Conservation (phyloP, 345 rosid genomes). For the Cardamine occulta region DNA sequence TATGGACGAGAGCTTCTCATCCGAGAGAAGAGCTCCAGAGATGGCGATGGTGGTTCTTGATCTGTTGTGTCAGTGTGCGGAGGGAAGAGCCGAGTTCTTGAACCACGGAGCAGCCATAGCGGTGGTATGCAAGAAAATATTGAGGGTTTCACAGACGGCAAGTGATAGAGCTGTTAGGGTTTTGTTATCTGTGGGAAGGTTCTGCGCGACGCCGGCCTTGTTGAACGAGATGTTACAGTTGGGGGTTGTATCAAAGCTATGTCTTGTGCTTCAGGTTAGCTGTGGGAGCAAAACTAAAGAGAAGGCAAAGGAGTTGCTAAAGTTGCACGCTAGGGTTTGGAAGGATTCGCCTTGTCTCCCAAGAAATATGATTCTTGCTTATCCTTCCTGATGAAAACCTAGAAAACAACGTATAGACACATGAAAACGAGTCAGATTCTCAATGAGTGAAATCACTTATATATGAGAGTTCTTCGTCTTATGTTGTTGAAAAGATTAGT, state of each 20-base stretch:
- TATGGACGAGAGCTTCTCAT: slow-evolving; percentile 54
- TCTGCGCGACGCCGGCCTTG: slow-evolving; percentile 55
- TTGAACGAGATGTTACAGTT: slow-evolving; percentile 73
- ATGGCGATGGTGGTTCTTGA: slow-evolving; percentile 60
- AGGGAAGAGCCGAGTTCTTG: slow-evolving; percentile 76
- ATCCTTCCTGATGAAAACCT: slow-evolving; percentile 46
- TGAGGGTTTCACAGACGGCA: slow-evolving; percentile 65
- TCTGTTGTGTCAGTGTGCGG: slow-evolving; percentile 66
- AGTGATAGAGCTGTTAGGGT: slow-evolving; percentile 71
- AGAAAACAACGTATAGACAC: slow-evolving; percentile 14
- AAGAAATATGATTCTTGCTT: slow-evolving; percentile 43
- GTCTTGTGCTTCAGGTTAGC: slow-evolving; percentile 65
- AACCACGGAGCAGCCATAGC: slow-evolving; percentile 72
- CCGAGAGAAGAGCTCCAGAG: slow-evolving; percentile 55
- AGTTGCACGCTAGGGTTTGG: slow-evolving; percentile 71
- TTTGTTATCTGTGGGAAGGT: slow-evolving; percentile 61
- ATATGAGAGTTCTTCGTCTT: slow-evolving; percentile 25
- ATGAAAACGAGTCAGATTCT: slow-evolving; percentile 20
- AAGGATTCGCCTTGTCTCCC: slow-evolving; percentile 66
- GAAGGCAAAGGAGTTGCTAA: slow-evolving; percentile 66
- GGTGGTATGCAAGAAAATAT: slow-evolving; percentile 73
- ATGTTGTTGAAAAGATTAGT: slow-evolving; percentile 13
- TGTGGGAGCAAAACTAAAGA: slow-evolving; percentile 54
- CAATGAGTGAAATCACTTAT: slow-evolving; percentile 35
- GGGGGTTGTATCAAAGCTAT: slow-evolving; percentile 72